Conservation (phyloP, 371 early-diverging fungal species). For the Circinella umbellata region DNA sequence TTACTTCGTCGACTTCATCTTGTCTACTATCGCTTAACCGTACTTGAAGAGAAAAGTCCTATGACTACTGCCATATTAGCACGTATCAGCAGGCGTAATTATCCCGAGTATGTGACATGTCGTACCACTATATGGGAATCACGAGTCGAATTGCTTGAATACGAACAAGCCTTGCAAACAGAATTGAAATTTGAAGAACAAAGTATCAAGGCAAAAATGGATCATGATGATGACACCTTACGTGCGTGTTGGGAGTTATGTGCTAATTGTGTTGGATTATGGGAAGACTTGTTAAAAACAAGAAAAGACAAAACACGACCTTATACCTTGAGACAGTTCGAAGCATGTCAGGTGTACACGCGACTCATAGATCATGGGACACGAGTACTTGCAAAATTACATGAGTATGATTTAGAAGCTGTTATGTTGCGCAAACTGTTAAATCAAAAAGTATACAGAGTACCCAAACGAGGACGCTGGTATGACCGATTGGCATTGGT, state of each 20-base stretch:
- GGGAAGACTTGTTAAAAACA: constrained; percentile 42
- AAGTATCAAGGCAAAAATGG: constrained; percentile 22
- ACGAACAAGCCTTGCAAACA: constrained; percentile 54
- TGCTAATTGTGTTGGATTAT: constrained; percentile 46
- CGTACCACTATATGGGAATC: constrained; percentile 62
- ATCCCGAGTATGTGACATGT: constrained; percentile 55
- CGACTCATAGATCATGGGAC: constrained; percentile 63
- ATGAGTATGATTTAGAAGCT: constrained; percentile 62
- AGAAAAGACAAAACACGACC: constrained; percentile 14
- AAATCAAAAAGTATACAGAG: constrained; percentile 59
- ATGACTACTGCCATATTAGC: constrained; percentile 63
- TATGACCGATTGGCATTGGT: constrained; percentile 71
- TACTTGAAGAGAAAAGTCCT: constrained; percentile 29
- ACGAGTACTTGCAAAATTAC: constrained; percentile 59
- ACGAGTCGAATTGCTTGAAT: constrained; percentile 57
- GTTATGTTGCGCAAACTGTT: constrained; percentile 62
- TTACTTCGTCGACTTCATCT: constrained; percentile 58
- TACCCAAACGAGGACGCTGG: constrained; percentile 72
- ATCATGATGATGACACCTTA: constrained; percentile 10
- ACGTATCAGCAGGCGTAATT: constrained; percentile 58
- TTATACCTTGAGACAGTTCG: constrained; percentile 55
- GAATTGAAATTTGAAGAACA: constrained; percentile 38
- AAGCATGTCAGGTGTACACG: constrained; percentile 70
- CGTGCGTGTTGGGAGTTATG: constrained; percentile 34
- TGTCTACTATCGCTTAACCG: constrained; percentile 52